Conservation (phyloP, 2,329 filamentous ascomycete species). For the Clonostachys sp. region DNA sequence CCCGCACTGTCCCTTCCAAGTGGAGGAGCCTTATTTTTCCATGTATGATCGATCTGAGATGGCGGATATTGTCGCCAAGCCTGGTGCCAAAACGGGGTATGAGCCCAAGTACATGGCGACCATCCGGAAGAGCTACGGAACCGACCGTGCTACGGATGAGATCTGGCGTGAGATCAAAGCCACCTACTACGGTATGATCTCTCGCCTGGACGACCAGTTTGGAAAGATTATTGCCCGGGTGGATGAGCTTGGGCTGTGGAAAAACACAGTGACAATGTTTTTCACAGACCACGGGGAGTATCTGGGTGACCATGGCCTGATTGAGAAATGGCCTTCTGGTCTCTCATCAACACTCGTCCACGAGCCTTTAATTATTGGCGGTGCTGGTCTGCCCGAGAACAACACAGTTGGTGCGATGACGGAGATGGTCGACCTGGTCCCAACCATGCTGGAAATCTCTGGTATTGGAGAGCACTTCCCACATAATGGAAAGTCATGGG, state of each 20-base stretch:
- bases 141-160: constrained; percentile 28
- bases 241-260: constrained; percentile 25
- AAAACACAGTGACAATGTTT: constrained; percentile 34
- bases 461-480: constrained; percentile 29
- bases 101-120: constrained; percentile 33
- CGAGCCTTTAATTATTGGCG: constrained; percentile 38
- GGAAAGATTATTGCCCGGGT: constrained; percentile 27
- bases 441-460: constrained; percentile 32
- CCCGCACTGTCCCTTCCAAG: constrained; percentile 38
- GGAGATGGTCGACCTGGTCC: constrained; percentile 40
- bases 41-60: constrained; percentile 33
- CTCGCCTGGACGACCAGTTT: constrained; percentile 38
- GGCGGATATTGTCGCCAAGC: constrained; percentile 2
- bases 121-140: constrained; percentile 30
- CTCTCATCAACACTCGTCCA: constrained; percentile 33
- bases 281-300: constrained; percentile 41
- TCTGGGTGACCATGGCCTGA: constrained; percentile 38
- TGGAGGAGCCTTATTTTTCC: constrained; percentile 41
- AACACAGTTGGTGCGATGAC: constrained; percentile 24
- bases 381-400: constrained; percentile 28
- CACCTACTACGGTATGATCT: constrained; percentile 42
- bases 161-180: constrained; percentile 37
- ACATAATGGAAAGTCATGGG: constrained; percentile 30
- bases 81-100: constrained; percentile 28
- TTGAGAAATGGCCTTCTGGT: constrained; percentile 43